Evolutionary conservation across 2,329 filamentous ascomycete species (phyloP), one percentile per base, ranked within the genome.

Genomic region (Akanthomyces lecanii): DNA sequence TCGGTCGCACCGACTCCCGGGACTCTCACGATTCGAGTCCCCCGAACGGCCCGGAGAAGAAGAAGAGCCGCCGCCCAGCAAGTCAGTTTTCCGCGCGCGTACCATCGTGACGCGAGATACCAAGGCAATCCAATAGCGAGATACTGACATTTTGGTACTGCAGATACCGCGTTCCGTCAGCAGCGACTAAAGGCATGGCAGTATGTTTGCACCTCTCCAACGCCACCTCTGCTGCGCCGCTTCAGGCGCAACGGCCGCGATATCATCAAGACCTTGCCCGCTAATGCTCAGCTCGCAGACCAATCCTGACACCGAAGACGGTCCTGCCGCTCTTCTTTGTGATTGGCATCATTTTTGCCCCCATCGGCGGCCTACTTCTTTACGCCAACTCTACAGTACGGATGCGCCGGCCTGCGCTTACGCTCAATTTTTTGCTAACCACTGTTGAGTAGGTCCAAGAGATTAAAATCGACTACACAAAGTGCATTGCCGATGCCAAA

Each of bases 171-270:
- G 12, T 99, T 98, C 75, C 86, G 95, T 71, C 95, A 99, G 75
- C 95, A 99, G 78, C 88, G 95, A 74, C 79, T 99, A 76, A 97
- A 98, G 79, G 95, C 95, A 80, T 99, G 95, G 95, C 95, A 99
- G 89, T 96, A 82, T 78, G 92, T 85, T 36, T 48, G 30, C 42
- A 36, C 21, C 42, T 5, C 28, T 30, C 16, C 25, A 23, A 10
- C 36, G 11, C 33, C 23, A 14, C 14, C 12, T 7, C 16, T 21
- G 21, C 23, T 44, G 23, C 47, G 33, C 42, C 40, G n/a, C 33
- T n/a, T 16, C 33, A 33, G 16, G 53, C 63, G 61, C 44, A 66
- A 66, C 73, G 64, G 12, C 71, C 66, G 66, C 60, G 12, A 69
- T 66, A 69, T 79, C 5, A n/a, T 18, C 18, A 2, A 6, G 40